phyloP scores from a whole-genome alignment of 208 protist genomes.

The Crithidia acanthocephali region DNA sequence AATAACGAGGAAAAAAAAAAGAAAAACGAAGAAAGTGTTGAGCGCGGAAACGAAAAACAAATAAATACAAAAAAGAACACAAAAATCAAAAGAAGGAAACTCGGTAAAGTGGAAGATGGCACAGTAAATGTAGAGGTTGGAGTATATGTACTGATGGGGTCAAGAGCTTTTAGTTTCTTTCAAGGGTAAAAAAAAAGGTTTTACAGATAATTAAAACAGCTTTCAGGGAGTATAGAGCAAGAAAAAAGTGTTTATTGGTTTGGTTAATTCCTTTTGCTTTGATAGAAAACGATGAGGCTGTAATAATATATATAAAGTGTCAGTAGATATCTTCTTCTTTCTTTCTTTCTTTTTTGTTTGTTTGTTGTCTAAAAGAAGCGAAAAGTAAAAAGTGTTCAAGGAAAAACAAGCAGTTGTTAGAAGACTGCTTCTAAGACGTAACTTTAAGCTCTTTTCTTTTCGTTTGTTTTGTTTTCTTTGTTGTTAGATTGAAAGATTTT shows the following conservation, averaged over 20 bases:
- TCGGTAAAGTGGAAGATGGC: constrained; percentile 8
- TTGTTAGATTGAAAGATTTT: neutral
- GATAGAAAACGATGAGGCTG: too few species aligned
- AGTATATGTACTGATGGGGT: neutral
- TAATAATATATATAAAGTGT: too few species aligned
- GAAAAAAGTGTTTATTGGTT: neutral
- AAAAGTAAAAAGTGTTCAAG: too few species aligned
- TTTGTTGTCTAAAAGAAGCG: too few species aligned
- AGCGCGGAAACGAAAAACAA: neutral
- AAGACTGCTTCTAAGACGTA: too few species aligned
- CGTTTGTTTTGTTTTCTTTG: neutral
- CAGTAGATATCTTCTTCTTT: too few species aligned
- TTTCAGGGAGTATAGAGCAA: neutral
- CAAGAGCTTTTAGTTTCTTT: neutral
- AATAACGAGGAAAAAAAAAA: constrained; percentile 11
- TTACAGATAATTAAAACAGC: neutral
- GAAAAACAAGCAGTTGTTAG: too few species aligned
- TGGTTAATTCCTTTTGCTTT: too few species aligned
- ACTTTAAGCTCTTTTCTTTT: neutral
- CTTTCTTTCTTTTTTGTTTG: too few species aligned
- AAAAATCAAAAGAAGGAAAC: too few species aligned
- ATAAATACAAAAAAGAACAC: too few species aligned
- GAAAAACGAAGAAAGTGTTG: neutral
- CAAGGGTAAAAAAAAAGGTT: neutral
- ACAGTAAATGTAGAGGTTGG: neutral